Percentiles rank a stretch among this genome's conserved stretches.
Conservation (phyloP, 2,329 filamentous ascomycete genomes). For the Furcasterigmium sp. region DNA sequence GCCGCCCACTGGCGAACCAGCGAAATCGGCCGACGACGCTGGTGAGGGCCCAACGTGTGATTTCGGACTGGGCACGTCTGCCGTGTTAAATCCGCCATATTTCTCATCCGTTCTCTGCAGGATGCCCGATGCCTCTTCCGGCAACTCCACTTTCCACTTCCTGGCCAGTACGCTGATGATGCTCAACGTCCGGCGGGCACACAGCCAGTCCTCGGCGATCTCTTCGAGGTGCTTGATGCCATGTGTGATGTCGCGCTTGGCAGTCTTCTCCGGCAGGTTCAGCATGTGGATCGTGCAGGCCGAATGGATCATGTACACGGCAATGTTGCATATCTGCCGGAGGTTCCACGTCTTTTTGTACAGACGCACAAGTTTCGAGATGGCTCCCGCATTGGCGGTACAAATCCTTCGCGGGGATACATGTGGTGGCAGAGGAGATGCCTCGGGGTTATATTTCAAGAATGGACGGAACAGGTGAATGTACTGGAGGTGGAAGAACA, state of each 20-base stretch:
- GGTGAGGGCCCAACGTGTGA: constrained; percentile 24
- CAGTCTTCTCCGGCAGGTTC: constrained; percentile 88
- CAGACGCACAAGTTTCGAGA: constrained; percentile 88
- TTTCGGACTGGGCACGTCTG: constrained; percentile 52
- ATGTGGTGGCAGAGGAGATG: constrained; percentile 78
- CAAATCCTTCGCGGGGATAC: constrained; percentile 89
- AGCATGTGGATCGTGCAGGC: constrained; percentile 93
- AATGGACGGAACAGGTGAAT: constrained; percentile 96
- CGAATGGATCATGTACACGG: constrained; percentile 91
- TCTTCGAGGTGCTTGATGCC: constrained; percentile 90
- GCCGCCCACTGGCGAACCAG: constrained; percentile 10
- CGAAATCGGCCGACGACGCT: constrained; percentile 18
- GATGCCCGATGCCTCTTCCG: constrained; percentile 72
- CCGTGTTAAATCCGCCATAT: constrained; percentile 66
- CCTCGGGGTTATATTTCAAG: constrained; percentile 77
- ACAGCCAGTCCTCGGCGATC: constrained; percentile 92
- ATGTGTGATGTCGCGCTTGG: constrained; percentile 82
- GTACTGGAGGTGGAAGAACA: constrained; percentile 95
- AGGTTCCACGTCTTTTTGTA: constrained; percentile 92
- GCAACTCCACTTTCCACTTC: constrained; percentile 87
- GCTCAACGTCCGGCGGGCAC: constrained; percentile 75
- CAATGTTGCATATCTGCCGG: constrained; percentile 92
- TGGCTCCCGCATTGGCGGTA: constrained; percentile 80
- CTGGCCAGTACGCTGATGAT: constrained; percentile 79
- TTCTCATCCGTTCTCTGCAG: constrained; percentile 75